Percentiles rank a stretch among this genome's conserved stretches.
Evolutionary conservation across 2,329 filamentous ascomycete species (phyloP).

Genomic region (Aspergillus ochraceoroseus): DNA sequence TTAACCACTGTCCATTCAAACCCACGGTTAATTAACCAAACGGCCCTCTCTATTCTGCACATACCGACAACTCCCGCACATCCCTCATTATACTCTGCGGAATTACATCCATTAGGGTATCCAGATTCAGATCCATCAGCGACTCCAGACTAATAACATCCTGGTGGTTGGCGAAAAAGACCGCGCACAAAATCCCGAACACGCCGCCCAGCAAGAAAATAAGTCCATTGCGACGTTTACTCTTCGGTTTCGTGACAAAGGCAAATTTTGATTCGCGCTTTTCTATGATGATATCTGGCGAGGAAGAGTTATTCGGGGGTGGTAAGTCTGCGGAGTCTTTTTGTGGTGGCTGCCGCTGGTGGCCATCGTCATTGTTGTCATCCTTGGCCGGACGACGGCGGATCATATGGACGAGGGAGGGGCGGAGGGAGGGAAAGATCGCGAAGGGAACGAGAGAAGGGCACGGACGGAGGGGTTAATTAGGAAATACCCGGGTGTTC

Average conservation of each 20-base stretch:
- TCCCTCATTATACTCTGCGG: conserved; percentile 82
- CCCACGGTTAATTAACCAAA: too few species aligned
- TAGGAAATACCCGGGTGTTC: too few species aligned
- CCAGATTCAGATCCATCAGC: conserved; percentile 67
- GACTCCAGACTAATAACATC: conserved; percentile 83
- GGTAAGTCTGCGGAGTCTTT: conserved; percentile 17
- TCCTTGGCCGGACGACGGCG: conserved; percentile 42
- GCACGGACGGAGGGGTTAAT: background rate
- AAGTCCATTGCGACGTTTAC: conserved; percentile 71
- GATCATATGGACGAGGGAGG: conserved; percentile 32
- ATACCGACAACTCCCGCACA: conserved; percentile 75
- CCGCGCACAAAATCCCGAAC: conserved; percentile 82
- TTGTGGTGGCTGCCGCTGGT: too few species aligned
- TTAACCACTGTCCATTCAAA: background rate
- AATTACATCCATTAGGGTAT: conserved; percentile 78
- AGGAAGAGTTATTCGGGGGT: conserved; percentile 3
- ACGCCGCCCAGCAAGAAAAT: conserved; percentile 84
- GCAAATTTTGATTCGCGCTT: conserved; percentile 16
- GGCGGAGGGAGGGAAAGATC: too few species aligned
- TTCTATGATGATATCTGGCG: conserved; percentile 3
- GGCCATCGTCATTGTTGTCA: conserved; percentile 25
- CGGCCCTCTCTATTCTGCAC: too few species aligned
- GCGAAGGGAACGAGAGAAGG: background rate
- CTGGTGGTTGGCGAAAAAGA: conserved; percentile 83
- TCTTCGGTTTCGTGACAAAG: conserved; percentile 39